Evolutionary conservation across 1,284 basidiomycete genomes (phyloP).

Genomic region (Sanghuangporus baumii): DNA sequence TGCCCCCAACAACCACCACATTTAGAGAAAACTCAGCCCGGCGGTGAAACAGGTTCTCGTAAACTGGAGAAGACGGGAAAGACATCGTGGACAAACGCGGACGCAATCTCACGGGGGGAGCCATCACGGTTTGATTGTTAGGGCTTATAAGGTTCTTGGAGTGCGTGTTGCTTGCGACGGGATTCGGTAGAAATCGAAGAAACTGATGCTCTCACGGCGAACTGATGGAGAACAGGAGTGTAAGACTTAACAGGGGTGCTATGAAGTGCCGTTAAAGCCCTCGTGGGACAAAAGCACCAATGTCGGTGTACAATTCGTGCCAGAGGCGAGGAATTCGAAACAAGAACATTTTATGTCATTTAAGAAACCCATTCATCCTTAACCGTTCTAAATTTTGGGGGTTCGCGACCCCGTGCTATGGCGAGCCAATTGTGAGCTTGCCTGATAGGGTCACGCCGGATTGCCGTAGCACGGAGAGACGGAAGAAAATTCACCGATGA

Average conservation of each 20-base stretch:
- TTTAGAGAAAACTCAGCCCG: slow-evolving; percentile 28
- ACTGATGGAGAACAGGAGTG: not conserved
- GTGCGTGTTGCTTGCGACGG: not conserved
- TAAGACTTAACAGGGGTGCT: not conserved
- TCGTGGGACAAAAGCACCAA: not conserved
- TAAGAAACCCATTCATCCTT: not conserved
- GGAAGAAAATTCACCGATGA: no score
- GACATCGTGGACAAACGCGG: not conserved
- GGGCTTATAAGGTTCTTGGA: not conserved
- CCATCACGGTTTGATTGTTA: not conserved
- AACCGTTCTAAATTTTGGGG: not conserved
- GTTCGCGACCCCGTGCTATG: not conserved
- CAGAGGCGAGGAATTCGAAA: not conserved
- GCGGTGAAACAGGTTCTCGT: slow-evolving; percentile 14
- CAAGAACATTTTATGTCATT: not conserved
- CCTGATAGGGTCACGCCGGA: not conserved
- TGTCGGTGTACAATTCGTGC: no score
- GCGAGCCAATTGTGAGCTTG: not conserved
- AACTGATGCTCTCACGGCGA: slow-evolving; percentile 1
- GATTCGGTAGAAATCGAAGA: not conserved
- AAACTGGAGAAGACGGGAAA: not conserved
- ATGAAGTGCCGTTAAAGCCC: not conserved
- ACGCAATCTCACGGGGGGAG: not conserved
- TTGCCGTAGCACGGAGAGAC: not conserved
- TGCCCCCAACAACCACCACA: slow-evolving; percentile 45